These are phyloP conservation scores for Silene noctiflora DNA, from an alignment of 179 eudicot genomes.

Conservation along the genomic window DNA sequence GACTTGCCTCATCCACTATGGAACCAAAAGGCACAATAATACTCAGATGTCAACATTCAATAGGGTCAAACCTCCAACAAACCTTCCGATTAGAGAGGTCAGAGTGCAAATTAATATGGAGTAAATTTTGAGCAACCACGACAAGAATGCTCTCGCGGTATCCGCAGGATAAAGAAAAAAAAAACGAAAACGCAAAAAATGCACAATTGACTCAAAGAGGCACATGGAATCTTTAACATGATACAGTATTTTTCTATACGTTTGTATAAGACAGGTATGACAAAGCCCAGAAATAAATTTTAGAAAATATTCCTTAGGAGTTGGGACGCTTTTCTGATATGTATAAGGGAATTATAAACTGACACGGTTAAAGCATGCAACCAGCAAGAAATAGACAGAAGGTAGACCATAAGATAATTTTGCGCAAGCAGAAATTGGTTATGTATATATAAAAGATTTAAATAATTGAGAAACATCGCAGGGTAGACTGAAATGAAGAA, in stretches of 20 bases:
- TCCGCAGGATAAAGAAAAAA: not conserved
- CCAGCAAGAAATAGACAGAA: too few species aligned
- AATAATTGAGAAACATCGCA: too few species aligned
- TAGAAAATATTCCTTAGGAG: not conserved
- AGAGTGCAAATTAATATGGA: not conserved
- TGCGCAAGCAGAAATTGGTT: too few species aligned
- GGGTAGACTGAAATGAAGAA: too few species aligned
- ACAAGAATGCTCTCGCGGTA: not conserved
- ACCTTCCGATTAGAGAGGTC: not conserved
- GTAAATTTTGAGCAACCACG: not conserved
- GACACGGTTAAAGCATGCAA: too few species aligned
- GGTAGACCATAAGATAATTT: too few species aligned
- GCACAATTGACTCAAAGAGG: not conserved
- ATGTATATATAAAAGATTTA: too few species aligned
- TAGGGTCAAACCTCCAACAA: not conserved
- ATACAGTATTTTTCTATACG: not conserved
- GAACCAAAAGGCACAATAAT: conserved; percentile 16
- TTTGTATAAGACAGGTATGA: not conserved
- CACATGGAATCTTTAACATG: not conserved
- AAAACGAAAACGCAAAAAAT: not conserved
- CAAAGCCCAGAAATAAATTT: not conserved
- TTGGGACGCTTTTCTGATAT: not conserved
- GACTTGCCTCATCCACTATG: conserved; percentile 74
- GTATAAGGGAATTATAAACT: not conserved
- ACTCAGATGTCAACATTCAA: not conserved